Base-by-base conservation (phyloP, 441 rosid species). In the Mallotus repandus region DNA sequence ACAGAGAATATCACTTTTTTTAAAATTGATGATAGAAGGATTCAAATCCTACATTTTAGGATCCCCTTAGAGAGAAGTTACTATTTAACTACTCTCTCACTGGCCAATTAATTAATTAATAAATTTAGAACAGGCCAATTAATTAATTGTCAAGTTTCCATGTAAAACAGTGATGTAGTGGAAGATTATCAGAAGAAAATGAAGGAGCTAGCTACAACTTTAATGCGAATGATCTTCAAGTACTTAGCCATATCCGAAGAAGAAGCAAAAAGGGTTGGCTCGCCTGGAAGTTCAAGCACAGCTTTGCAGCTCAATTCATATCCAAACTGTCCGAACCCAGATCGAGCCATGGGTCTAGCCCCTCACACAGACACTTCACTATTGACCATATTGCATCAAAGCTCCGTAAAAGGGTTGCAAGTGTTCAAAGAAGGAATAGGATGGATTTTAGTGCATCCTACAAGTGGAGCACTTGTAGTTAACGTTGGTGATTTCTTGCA, bases 301-400 rank as follows among this genome's bases (percentile, higher is more conserved):
- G 93, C 88, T 18, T 48, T 88, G 52, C 98, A 91, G 69, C 76
- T 93, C 50, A 93, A 93, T 80, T 79, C 86, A 61, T 93, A 93
- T 81, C 98, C 98, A 25, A 76, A 77, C 49, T 93, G 96, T 71
- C 97, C 97, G 7, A 90, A 93, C 25, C 97, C 97, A 1, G 87
- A 84, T 68, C 78, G 85, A 56, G 90, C 96, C 69, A 90, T 93
- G 97, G 98, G 98, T 54, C 86, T 93, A 0, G 88, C 96, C 0
- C 87, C 96, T n/a, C 98, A 90, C 80, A 89, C 93, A 0, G 98
- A 93, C 84, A 89, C 94, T 0, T 84, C 96, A 29, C 85, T 91
- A 73, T 62, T 93, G 78, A 93, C 98, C 53, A 83, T 91, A 68
- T 81, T 93, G 21, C 79, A 84, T 81, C 97, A 93, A 61, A 88